Percentiles rank a stretch among this genome's conserved stretches.
Evolutionary conservation across 75 land plant genomes (phyloP).

Genomic region (Isoetes taiwanensis): DNA sequence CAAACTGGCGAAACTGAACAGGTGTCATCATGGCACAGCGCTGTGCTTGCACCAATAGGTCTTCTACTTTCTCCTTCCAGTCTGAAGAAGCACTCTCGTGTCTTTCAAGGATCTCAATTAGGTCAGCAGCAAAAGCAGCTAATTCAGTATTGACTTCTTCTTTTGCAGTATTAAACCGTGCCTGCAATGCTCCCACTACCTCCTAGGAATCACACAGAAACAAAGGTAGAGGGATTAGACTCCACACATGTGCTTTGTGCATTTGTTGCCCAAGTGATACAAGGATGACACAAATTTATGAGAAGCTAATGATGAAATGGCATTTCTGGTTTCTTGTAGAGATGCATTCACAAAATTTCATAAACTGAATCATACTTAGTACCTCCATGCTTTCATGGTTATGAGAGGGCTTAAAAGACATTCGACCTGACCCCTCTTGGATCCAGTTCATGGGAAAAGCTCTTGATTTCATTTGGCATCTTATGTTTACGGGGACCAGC

Average conservation of each 20-base stretch:
- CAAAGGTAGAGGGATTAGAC: too few species aligned
- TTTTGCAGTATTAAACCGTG: slow-evolving; percentile 40
- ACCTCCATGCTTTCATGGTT: too few species aligned
- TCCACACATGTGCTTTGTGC: too few species aligned
- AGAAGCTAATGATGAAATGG: too few species aligned
- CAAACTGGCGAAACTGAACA: slow-evolving; percentile 37
- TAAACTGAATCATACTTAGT: too few species aligned
- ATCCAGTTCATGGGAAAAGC: slow-evolving; percentile 92
- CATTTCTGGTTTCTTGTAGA: too few species aligned
- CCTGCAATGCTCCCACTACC: slow-evolving; percentile 28
- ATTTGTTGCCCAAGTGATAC: too few species aligned
- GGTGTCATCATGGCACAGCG: slow-evolving; percentile 47
- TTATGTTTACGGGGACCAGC: slow-evolving; percentile 64
- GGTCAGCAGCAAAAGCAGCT: slow-evolving; percentile 42
- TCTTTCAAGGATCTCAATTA: slow-evolving; percentile 39
- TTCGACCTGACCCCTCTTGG: slow-evolving; percentile 81
- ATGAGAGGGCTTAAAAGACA: too few species aligned
- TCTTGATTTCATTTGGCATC: slow-evolving; percentile 69
- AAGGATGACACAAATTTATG: too few species aligned
- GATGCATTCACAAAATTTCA: too few species aligned
- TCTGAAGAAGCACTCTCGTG: slow-evolving; percentile 21
- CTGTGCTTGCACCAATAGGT: slow-evolving; percentile 37
- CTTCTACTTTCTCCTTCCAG: slow-evolving; percentile 38
- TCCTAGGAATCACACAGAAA: too few species aligned
- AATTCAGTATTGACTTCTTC: slow-evolving; percentile 51